Conservation (phyloP, 306 rosid species). For the Rosa rugosa region DNA sequence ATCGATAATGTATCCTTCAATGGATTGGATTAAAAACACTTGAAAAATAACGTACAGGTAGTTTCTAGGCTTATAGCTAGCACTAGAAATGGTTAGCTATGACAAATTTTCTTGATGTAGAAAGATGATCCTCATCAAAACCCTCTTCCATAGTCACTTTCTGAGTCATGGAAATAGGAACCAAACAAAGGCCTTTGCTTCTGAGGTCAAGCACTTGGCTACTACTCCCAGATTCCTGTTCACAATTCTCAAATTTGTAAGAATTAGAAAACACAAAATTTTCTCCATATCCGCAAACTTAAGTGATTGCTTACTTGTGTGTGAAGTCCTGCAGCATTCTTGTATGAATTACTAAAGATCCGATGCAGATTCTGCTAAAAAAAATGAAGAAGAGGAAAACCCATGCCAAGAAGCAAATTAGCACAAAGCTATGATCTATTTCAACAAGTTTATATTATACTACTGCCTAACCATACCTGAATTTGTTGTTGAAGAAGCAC, state of each 20-base stretch:
- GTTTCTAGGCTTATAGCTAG: background rate
- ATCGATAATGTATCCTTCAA: background rate
- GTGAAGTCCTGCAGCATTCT: constrained; percentile 12
- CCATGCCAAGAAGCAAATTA: background rate
- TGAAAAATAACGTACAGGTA: background rate
- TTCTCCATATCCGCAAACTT: background rate
- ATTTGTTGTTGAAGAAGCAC: constrained; percentile 61
- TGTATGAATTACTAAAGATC: constrained; percentile 39
- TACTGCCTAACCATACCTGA: constrained; percentile 38
- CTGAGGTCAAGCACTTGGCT: constrained; percentile 25
- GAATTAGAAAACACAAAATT: background rate
- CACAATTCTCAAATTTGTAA: constrained; percentile 1
- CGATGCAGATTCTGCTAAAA: constrained; percentile 31
- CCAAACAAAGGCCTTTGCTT: constrained; percentile 51
- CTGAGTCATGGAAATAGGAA: constrained; percentile 36
- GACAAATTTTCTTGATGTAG: constrained; percentile 17
- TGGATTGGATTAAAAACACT: background rate
- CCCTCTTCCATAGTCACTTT: constrained; percentile 28
- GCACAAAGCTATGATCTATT: background rate
- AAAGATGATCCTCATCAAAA: constrained; percentile 20
- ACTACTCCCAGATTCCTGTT: constrained; percentile 32
- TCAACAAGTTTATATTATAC: background rate
- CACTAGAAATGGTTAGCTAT: constrained; percentile 13
- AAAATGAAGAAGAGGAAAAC: background rate
- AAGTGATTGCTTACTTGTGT: constrained; percentile 29